Evolutionary conservation across 177 flowering plant genomes (phyloP).

Genomic region (Vitis hybrid): DNA sequence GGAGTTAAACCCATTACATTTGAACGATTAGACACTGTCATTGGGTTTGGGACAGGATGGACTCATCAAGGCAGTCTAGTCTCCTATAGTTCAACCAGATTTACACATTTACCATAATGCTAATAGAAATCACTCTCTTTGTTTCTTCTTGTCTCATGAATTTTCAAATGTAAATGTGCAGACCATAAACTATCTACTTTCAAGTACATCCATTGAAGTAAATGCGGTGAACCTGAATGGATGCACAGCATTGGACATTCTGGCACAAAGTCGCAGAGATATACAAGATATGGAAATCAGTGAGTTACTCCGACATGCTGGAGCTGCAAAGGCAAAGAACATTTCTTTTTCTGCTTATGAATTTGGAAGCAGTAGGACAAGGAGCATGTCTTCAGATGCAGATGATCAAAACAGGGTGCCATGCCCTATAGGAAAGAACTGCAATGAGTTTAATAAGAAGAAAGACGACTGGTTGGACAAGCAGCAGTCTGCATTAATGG

Average conservation of each 20-base stretch:
- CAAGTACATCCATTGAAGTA: neutral
- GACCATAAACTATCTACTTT: neutral
- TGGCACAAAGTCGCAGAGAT: neutral
- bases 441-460: neutral
- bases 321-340: neutral
- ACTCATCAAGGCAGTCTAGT: too few relatives aligned
- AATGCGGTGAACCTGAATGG: neutral
- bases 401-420: neutral
- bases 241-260: conserved; percentile 3
- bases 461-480: neutral
- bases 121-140: too few relatives aligned
- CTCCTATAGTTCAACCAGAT: too few relatives aligned
- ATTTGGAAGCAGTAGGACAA: too few relatives aligned
- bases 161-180: conserved; percentile 3
- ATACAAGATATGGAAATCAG: neutral
- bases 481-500: neutral
- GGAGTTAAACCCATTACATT: too few relatives aligned
- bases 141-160: too few relatives aligned
- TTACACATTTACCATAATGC: too few relatives aligned
- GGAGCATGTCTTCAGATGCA: neutral
- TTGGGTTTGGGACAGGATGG: too few relatives aligned
- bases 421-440: neutral
- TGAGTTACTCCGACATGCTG: neutral
- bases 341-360: too few relatives aligned
- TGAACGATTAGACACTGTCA: too few relatives aligned